These are phyloP conservation scores for Lippia alba DNA, from an alignment of 305 asterid genomes.

Conservation along the genomic window DNA sequence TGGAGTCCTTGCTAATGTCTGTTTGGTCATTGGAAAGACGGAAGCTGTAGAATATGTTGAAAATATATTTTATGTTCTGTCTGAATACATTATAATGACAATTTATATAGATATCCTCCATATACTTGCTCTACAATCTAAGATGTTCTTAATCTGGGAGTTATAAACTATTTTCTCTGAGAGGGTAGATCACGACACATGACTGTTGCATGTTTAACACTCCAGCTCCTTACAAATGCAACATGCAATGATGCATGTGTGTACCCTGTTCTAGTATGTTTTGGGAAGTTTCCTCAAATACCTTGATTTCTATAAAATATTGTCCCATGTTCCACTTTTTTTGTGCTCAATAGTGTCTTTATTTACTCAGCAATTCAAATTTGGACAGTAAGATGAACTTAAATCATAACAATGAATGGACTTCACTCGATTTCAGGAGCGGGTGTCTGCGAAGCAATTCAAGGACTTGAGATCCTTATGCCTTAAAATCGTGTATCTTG, in stretches of 20 bases:
- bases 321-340: too few species aligned
- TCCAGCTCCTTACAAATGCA: neutral
- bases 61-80: neutral
- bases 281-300: conserved; percentile 8
- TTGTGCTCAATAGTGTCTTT: too few species aligned
- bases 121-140: neutral
- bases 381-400: conserved; percentile 6
- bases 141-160: neutral
- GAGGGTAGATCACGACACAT: neutral
- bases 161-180: conserved; percentile 6
- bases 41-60: conserved; percentile 1
- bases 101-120: too few species aligned
- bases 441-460: conserved; percentile 63
- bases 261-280: conserved; percentile 2
- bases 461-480: conserved; percentile 92
- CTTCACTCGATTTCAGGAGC: conserved; percentile 58
- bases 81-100: too few species aligned
- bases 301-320: too few species aligned
- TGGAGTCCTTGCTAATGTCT: neutral
- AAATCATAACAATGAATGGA: conserved; percentile 29
- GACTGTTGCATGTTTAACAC: neutral
- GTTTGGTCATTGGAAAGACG: conserved; percentile 18
- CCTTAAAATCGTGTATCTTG: conserved; percentile 70
- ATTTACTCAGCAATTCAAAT: neutral
- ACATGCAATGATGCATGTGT: conserved; percentile 2